These are phyloP conservation scores for Pseudonitzschia multistriata DNA, from an alignment of 108 stramenopile species.

Conservation along the genomic window DNA sequence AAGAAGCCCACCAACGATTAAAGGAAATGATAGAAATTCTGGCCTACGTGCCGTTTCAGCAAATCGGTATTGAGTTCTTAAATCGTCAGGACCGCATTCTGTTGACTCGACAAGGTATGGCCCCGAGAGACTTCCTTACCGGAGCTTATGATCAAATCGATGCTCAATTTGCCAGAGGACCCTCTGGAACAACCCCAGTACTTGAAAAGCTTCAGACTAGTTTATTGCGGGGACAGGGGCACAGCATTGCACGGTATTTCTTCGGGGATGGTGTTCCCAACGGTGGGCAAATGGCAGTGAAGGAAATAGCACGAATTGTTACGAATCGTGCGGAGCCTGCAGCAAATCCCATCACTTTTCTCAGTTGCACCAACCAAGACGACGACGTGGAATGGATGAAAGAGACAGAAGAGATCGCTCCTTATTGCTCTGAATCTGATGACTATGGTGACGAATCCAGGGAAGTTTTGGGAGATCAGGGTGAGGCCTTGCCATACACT, in stretches of 20 bases:
- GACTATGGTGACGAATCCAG: slow-evolving; percentile 46
- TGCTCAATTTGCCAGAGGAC: slow-evolving; percentile 31
- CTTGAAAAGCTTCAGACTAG: slow-evolving; percentile 48
- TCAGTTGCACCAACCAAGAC: slow-evolving; percentile 47
- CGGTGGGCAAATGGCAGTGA: slow-evolving; percentile 40
- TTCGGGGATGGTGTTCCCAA: slow-evolving; percentile 57
- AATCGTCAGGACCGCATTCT: slow-evolving; percentile 40
- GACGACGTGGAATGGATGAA: slow-evolving; percentile 52
- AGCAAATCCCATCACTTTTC: slow-evolving; percentile 51
- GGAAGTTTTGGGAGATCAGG: slow-evolving; percentile 54
- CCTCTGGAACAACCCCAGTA: slow-evolving; percentile 45
- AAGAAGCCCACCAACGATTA: slow-evolving; percentile 43
- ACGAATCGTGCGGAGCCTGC: slow-evolving; percentile 39
- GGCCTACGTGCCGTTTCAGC: slow-evolving; percentile 47
- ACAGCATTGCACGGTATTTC: slow-evolving; percentile 44
- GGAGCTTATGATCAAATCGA: slow-evolving; percentile 38
- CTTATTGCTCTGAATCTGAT: slow-evolving; percentile 54
- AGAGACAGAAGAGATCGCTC: slow-evolving; percentile 47
- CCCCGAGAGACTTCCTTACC: slow-evolving; percentile 31
- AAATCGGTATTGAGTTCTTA: slow-evolving; percentile 44
- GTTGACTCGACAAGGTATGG: slow-evolving; percentile 29
- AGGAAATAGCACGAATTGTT: slow-evolving; percentile 40
- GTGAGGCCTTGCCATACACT: slow-evolving; percentile 51
- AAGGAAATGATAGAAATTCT: slow-evolving; percentile 56
- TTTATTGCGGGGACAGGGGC: slow-evolving; percentile 29